Conservation (phyloP, 176 grass and related monocot species). For the Carex cristatella region DNA sequence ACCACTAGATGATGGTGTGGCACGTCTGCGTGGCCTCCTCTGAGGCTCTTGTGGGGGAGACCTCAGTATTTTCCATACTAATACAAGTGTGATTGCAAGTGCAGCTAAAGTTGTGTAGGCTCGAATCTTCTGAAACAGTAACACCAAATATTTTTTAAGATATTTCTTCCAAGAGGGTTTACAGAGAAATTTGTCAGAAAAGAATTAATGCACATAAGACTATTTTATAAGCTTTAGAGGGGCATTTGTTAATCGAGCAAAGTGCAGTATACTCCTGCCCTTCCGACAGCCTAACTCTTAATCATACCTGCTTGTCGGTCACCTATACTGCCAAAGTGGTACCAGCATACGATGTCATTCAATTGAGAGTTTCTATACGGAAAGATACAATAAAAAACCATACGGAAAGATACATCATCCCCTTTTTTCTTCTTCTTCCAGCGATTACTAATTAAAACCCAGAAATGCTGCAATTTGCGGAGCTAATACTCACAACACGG, state of each 20-base stretch:
- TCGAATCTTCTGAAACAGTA: constrained; percentile 72
- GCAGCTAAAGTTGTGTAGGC: constrained; percentile 82
- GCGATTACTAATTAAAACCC: background rate
- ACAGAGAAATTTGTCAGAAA: background rate
- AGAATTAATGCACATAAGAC: background rate
- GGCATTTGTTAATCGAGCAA: background rate
- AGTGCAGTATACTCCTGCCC: background rate
- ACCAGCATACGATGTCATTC: background rate
- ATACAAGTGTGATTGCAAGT: constrained; percentile 65
- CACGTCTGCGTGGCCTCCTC: constrained; percentile 54
- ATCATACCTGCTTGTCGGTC: background rate
- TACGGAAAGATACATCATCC: too few species aligned
- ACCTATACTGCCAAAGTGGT: background rate
- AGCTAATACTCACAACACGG: background rate
- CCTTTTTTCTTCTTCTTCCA: background rate
- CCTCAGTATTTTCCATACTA: constrained; percentile 92
- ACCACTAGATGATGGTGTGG: constrained; percentile 40
- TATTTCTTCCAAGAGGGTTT: background rate
- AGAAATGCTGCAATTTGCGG: background rate
- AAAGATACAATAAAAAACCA: background rate
- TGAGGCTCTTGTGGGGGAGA: constrained; percentile 54
- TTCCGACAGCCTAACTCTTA: background rate
- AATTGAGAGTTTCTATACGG: background rate
- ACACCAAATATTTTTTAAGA: constrained; percentile 18
- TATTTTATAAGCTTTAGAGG: background rate